These are phyloP conservation scores for Elsinoe necatrix DNA, from an alignment of 2,329 filamentous ascomycete genomes.

Conservation along the genomic window DNA sequence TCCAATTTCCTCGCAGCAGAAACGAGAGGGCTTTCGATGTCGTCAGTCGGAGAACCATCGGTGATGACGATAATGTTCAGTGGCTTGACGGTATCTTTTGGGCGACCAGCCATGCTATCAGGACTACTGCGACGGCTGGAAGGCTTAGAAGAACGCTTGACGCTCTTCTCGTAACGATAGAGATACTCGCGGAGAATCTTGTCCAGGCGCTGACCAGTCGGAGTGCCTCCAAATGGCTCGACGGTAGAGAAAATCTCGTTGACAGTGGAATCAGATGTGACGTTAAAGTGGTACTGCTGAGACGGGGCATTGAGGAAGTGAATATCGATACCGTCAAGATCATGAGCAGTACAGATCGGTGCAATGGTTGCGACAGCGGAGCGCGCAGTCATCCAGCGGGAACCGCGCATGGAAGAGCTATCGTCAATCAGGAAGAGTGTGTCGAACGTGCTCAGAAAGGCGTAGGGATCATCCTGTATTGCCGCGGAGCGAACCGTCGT, in stretches of 20 bases:
- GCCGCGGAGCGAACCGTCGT: conserved; percentile 18
- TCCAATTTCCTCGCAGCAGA: conserved; percentile 62
- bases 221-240: conserved; percentile 58
- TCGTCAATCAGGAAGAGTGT: conserved; percentile 90
- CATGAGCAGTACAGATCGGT: conserved; percentile 71
- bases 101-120: not conserved
- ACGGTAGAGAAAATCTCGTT: conserved; percentile 62
- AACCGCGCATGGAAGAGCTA: conserved; percentile 73
- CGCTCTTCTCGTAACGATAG: conserved; percentile 38
- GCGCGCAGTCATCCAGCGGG: conserved; percentile 67
- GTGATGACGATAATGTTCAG: conserved; percentile 91
- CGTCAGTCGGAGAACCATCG: conserved; percentile 73
- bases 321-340: conserved; percentile 79
- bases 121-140: conserved; percentile 25
- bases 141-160: conserved; percentile 19
- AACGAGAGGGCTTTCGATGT: conserved; percentile 63
- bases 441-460: conserved; percentile 72
- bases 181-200: conserved; percentile 69
- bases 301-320: conserved; percentile 74
- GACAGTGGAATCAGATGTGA: conserved; percentile 52
- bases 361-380: conserved; percentile 64
- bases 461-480: conserved; percentile 56
- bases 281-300: conserved; percentile 54
- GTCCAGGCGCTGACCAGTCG: conserved; percentile 63
- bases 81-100: conserved; percentile 52